Base-by-base conservation (phyloP, 2,329 filamentous ascomycete species). In the Aspergillus puulaauensis region DNA sequence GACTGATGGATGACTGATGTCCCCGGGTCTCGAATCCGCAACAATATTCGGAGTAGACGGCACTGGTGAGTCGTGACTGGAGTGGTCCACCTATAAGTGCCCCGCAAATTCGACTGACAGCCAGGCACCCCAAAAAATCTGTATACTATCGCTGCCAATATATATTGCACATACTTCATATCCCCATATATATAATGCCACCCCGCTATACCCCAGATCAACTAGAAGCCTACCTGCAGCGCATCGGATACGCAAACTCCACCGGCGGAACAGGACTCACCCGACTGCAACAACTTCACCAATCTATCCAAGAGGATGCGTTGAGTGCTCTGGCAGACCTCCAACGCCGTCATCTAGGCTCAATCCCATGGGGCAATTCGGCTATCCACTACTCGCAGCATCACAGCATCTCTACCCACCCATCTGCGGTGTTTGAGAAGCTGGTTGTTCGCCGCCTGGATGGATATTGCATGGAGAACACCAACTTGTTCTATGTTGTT, bases 381-480 rank as follows among this genome's bases (percentile, higher is more conserved):
- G 75, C 73, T 1, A 71, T 86, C 43, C 84, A 86, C 65, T 83
- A 83, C 65, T 80, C 79, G 2, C 70, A 73, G n/a, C 73, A 79
- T 59, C 79, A 77, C 40, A 71, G 68, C 11, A 76, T 86, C 24
- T 78, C 78, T 2, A 70, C 85, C 40, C 75, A 85, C 50, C 75
- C 80, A 1, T 69, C 80, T 21, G 70, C 72, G 3, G 67, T 86
- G 6, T 86, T 78, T 66, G 72, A 78, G 43, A 86, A 86, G 66
- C 75, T 86, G 35, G 78, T 82, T 1, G 74, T 70, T 46, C 70
- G 79, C 47, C 75, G 76, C 5, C 69, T 82, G 33, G 83, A 84
- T 24, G 84, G 84, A 1, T 85, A 86, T 59, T 86, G 84, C 66
- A 85, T 86, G 82, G 83, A 86, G 68, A 83, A 80, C 61, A 85